Base-by-base conservation (phyloP, 148 eudicot genomes). In the Camellia lanceoleosa region DNA sequence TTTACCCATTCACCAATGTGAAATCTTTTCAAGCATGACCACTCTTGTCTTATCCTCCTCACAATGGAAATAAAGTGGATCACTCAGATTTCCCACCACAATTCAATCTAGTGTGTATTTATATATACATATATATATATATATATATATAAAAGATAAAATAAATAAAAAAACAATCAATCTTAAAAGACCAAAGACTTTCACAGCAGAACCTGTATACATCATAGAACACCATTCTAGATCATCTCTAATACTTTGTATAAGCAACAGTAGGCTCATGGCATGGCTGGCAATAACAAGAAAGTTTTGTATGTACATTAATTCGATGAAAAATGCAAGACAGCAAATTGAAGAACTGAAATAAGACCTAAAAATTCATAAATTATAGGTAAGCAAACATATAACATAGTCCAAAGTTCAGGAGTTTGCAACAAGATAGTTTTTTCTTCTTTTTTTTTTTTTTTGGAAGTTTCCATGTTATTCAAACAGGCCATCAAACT, bases 401-500 rank as follows among this genome's bases (percentile, higher is more conserved):
- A 75, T 4, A 59, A 30, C 54, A 41, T 63, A 75, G 73, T 74
- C 56, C 65, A 74, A 80, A 65, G 73, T 75, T 44, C 82, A 80
- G 2, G 46, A 44, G 56, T 79, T 65, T 71, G 58, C 80, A 71
- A 71, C 83, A 71, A 60, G 71, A 68, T 43, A 30, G 68, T 49
- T 68, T 75, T 13, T 16, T 23, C 30, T 23, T 23, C 23, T 23
- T 23, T 30, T 1, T 30, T 30, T 30, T 30, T 30, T 30, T 30
- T 30, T 30, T 30, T 30, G 1, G 1, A 61, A 38, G 12, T 19
- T 63, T 64, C 51, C 14, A 73, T 44, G 78, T 80, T 76, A 76
- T 71, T 80, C 63, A n/a, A 80, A 71, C 72, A 64, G 19, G 74
- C 70, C 73, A 83, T 69, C 18, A 12, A 66, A 75, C 77, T 49